Percentiles rank a stretch among this genome's conserved stretches.
These are phyloP conservation scores for Aspergillus sp. DNA, from an alignment of 2,329 filamentous ascomycete genomes.

Conservation along the genomic window DNA sequence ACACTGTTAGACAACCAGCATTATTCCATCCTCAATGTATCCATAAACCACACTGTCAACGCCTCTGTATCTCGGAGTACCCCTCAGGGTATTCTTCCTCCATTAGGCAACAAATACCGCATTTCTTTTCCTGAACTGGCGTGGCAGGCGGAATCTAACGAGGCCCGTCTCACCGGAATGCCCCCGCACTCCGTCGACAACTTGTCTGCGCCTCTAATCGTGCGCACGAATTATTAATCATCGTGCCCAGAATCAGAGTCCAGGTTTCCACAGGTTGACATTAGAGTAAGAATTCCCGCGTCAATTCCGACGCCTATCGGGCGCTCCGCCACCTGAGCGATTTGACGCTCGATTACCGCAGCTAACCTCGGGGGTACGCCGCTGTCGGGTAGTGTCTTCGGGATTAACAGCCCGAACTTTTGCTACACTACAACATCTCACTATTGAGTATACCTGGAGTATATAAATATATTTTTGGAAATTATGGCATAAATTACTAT, in stretches of 20 bases:
- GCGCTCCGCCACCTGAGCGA: background rate
- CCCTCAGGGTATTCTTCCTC: background rate
- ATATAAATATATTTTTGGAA: background rate
- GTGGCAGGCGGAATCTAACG: background rate
- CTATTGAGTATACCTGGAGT: background rate
- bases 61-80: background rate
- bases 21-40: no score
- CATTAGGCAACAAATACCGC: background rate
- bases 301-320: background rate
- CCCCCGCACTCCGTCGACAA: slow-evolving; percentile 2
- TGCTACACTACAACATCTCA: background rate
- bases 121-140: slow-evolving; percentile 1
- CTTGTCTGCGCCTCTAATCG: background rate
- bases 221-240: background rate
- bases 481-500: background rate
- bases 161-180: background rate
- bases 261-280: background rate
- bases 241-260: background rate
- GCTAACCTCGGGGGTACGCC: slow-evolving; percentile 23
- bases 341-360: slow-evolving; percentile 15
- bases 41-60: no score
- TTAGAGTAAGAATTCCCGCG: slow-evolving; percentile 9
- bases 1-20: no score
- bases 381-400: slow-evolving; percentile 23
- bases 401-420: slow-evolving; percentile 19